Evolutionary conservation across 2,329 filamentous ascomycete species (phyloP).

Genomic region (Xenosphaeropsis pyriputrescens): DNA sequence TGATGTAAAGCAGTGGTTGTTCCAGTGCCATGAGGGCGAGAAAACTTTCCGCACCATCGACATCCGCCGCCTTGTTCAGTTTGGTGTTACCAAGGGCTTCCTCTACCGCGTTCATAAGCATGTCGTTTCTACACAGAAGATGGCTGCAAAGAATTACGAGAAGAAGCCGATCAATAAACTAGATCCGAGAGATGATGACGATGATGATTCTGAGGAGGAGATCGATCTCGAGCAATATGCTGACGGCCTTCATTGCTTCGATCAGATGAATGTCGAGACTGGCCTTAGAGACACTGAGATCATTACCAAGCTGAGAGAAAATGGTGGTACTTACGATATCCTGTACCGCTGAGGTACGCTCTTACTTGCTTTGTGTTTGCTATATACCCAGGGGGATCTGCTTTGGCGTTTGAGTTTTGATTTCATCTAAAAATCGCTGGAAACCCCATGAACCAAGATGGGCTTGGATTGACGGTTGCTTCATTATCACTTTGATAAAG

Average conservation of each 20-base stretch:
- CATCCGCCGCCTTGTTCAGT: slow-evolving; percentile 82
- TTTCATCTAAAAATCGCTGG: no score
- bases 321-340: no score
- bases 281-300: slow-evolving; percentile 57
- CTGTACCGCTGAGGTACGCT: no score
- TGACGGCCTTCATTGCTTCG: slow-evolving; percentile 63
- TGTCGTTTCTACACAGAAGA: slow-evolving; percentile 53
- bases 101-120: slow-evolving; percentile 90
- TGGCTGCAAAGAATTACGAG: slow-evolving; percentile 39
- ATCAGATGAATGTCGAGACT: slow-evolving; percentile 69
- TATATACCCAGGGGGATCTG: no score
- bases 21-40: slow-evolving; percentile 51
- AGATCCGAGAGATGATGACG: slow-evolving; percentile 13
- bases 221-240: slow-evolving; percentile 48
- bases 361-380: no score
- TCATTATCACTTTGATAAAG: no score
- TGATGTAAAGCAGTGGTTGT: slow-evolving; percentile 77
- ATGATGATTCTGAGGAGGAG: slow-evolving; percentile 13
- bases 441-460: no score
- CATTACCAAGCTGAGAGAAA: slow-evolving; percentile 44
- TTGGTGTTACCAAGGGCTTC: slow-evolving; percentile 89
- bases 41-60: slow-evolving; percentile 65
- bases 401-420: no score
- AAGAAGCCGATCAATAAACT: slow-evolving; percentile 16
- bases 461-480: no score